Conservation (phyloP, 2,329 filamentous ascomycete genomes). For the Xylariaceae sp. region DNA sequence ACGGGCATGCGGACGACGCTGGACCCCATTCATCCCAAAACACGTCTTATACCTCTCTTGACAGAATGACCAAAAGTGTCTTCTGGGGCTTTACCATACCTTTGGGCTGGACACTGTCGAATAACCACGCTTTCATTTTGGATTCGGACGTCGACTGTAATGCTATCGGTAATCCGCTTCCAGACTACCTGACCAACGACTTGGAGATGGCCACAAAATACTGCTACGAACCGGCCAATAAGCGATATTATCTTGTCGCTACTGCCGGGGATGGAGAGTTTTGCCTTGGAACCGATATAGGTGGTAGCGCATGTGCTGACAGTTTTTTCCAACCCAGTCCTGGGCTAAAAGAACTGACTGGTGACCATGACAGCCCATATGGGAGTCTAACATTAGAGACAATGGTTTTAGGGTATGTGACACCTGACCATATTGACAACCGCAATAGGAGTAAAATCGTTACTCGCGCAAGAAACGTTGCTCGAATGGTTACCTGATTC, state of each 20-base stretch:
- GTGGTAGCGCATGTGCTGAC: conserved; percentile 1
- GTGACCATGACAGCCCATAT: not conserved
- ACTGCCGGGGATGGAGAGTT: conserved; percentile 3
- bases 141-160: conserved; percentile 29
- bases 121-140: conserved; percentile 31
- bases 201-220: not conserved
- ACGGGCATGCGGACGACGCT: not conserved
- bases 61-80: conserved; percentile 20
- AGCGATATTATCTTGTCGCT: conserved; percentile 3
- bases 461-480: not conserved
- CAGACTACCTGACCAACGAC: conserved; percentile 1
- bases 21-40: not conserved
- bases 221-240: conserved; percentile 1
- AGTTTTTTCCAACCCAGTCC: not conserved
- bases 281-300: too few species aligned
- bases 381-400: not conserved
- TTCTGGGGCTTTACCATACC: conserved; percentile 35
- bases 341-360: conserved; percentile 2
- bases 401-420: conserved; percentile 3
- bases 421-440: not conserved
- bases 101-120: conserved; percentile 28
- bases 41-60: conserved; percentile 2
- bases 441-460: not conserved
- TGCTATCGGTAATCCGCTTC: conserved; percentile 1
- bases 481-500: not conserved